Evolutionary conservation across 2,329 filamentous ascomycete species (phyloP).

Genomic region (Grosmannia penicillata): DNA sequence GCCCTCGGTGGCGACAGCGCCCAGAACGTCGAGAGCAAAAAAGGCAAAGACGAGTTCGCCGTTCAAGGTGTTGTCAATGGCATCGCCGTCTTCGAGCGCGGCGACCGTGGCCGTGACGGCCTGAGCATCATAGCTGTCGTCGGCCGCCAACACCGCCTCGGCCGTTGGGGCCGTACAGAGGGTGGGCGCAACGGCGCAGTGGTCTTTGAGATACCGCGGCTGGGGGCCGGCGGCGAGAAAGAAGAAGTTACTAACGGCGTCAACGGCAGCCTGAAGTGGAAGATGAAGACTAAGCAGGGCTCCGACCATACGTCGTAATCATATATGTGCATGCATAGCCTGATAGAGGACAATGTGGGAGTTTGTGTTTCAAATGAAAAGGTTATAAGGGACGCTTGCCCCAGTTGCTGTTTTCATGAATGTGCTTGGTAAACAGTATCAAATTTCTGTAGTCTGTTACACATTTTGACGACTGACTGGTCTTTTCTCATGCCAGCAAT

Average conservation of each 20-base stretch:
- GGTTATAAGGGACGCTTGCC: too few species aligned
- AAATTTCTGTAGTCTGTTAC: too few species aligned
- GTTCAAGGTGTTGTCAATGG: conserved; percentile 66
- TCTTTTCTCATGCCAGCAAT: too few species aligned
- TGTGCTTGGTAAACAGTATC: too few species aligned
- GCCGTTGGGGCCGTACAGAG: conserved; percentile 56
- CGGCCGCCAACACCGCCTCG: conserved; percentile 73
- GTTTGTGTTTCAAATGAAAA: too few species aligned
- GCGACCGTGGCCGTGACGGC: conserved; percentile 60
- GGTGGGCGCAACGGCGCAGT: conserved; percentile 70
- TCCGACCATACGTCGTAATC: too few species aligned
- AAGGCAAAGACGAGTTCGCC: background rate
- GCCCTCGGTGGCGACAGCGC: conserved; percentile 33
- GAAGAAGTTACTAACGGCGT: conserved; percentile 19
- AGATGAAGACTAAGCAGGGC: too few species aligned
- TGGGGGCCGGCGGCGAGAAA: conserved; percentile 13
- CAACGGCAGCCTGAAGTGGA: conserved; percentile 5
- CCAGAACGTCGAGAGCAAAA: conserved; percentile 9
- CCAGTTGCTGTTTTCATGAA: too few species aligned
- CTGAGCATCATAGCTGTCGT: conserved; percentile 76
- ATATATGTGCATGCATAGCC: background rate
- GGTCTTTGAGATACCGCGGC: conserved; percentile 63
- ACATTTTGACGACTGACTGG: too few species aligned
- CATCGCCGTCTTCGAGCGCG: conserved; percentile 73
- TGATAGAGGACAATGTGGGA: background rate